phyloP scores from a whole-genome alignment of 805 yeast genomes.

The Kazachstania bromeliacearum region DNA sequence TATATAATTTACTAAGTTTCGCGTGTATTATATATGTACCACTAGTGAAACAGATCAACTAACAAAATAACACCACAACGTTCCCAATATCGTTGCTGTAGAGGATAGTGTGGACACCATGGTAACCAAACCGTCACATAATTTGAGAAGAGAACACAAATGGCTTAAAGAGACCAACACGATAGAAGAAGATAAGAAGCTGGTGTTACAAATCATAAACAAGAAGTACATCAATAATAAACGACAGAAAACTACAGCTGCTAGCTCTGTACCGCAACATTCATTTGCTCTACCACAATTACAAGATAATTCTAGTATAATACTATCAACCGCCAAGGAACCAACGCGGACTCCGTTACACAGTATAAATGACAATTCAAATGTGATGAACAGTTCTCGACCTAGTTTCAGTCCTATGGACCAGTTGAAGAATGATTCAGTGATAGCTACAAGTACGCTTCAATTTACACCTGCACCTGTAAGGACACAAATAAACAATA shows the following conservation, averaged over 20 bases:
- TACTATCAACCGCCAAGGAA: neutral
- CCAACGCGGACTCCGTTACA: no score
- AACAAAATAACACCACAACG: no score
- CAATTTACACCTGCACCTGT: neutral
- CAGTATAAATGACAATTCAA: neutral
- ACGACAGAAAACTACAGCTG: neutral
- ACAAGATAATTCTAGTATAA: neutral
- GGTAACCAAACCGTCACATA: slow-evolving; percentile 29
- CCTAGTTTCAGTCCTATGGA: slow-evolving; percentile 1
- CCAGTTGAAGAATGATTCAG: neutral
- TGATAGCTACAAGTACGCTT: neutral
- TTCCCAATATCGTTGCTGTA: neutral
- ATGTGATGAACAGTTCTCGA: neutral
- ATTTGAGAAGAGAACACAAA: slow-evolving; percentile 26
- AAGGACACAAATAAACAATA: neutral
- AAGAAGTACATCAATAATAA: slow-evolving; percentile 6
- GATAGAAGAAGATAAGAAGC: slow-evolving; percentile 13
- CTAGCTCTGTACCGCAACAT: neutral
- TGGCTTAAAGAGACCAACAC: slow-evolving; percentile 23
- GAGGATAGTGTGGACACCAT: slow-evolving; percentile 4
- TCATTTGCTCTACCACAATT: neutral
- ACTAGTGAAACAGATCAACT: no score
- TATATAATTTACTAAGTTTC: no score
- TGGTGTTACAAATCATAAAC: slow-evolving; percentile 11
- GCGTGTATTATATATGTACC: no score